phyloP scores from a whole-genome alignment of 305 asterid genomes.

The Fraxinus angustifolia region DNA sequence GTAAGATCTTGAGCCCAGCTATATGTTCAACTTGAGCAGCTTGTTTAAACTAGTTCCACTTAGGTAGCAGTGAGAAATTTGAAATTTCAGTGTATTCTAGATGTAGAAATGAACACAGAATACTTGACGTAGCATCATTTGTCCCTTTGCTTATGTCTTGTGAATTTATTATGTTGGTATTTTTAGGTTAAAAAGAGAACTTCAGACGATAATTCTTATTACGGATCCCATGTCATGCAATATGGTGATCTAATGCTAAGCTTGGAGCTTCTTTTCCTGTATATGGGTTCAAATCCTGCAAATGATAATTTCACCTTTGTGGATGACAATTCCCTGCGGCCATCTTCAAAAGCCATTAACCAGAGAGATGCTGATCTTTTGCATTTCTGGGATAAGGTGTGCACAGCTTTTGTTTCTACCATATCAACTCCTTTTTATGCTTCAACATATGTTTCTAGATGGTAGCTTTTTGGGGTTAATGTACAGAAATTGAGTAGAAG shows the following conservation, averaged over 20 bases:
- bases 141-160: background rate
- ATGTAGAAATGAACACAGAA: background rate
- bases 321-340: constrained; percentile 47
- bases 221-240: constrained; percentile 97
- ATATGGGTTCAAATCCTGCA: constrained; percentile 83
- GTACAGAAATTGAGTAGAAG: background rate
- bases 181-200: constrained; percentile 79
- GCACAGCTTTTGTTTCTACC: background rate
- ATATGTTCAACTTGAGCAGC: background rate
- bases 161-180: constrained; percentile 5
- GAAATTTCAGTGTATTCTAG: background rate
- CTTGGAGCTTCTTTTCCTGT: constrained; percentile 47
- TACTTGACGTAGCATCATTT: background rate
- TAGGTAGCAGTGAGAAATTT: background rate
- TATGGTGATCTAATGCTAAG: constrained; percentile 67
- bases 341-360: constrained; percentile 57
- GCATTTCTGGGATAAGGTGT: constrained; percentile 94
- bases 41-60: background rate
- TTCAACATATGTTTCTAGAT: background rate
- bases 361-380: constrained; percentile 97
- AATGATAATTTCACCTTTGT: constrained; percentile 63
- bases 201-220: constrained; percentile 45
- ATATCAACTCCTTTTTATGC: background rate
- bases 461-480: background rate
- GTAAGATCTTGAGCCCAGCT: constrained; percentile 39